These are phyloP conservation scores for Ophiosphaerella herpotricha DNA, from an alignment of 2,329 filamentous ascomycete genomes.

Conservation along the genomic window DNA sequence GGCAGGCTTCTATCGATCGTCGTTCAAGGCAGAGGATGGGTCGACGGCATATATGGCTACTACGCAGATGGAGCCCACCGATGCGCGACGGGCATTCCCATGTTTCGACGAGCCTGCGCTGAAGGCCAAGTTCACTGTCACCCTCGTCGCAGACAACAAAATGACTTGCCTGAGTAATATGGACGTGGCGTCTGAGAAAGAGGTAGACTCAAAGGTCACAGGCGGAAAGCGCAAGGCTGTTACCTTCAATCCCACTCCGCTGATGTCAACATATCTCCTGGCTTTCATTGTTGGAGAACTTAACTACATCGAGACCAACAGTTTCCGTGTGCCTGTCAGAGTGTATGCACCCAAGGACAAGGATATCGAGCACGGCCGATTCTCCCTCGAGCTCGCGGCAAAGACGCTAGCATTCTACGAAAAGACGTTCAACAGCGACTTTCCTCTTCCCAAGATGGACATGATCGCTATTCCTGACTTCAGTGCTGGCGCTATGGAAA, in stretches of 20 bases:
- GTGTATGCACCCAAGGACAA: conserved; percentile 93
- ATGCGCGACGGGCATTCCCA: conserved; percentile 89
- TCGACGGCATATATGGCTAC: conserved; percentile 82
- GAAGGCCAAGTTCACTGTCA: conserved; percentile 91
- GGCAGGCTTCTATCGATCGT: conserved; percentile 96
- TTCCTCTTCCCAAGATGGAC: conserved; percentile 92
- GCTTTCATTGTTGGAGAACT: conserved; percentile 94
- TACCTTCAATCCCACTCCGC: conserved; percentile 87
- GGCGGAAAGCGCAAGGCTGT: conserved; percentile 78
- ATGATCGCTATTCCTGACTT: conserved; percentile 97
- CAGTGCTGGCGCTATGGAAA: conserved; percentile 95
- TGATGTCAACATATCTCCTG: conserved; percentile 95
- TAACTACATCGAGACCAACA: conserved; percentile 89
- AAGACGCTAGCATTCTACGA: conserved; percentile 93
- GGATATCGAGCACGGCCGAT: conserved; percentile 87
- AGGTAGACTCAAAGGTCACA: conserved; percentile 67
- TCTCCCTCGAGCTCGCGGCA: conserved; percentile 87
- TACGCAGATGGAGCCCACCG: conserved; percentile 95
- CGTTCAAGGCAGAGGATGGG: conserved; percentile 83
- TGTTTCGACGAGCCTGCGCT: conserved; percentile 96
- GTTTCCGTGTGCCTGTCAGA: conserved; percentile 87
- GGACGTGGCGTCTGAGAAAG: conserved; percentile 82
- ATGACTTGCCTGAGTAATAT: conserved; percentile 96
- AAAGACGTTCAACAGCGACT: conserved; percentile 86
- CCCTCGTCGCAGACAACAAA: conserved; percentile 85